Evolutionary conservation across 2,329 filamentous ascomycete genomes (phyloP).

Genomic region (Domatiomyces globalis): DNA sequence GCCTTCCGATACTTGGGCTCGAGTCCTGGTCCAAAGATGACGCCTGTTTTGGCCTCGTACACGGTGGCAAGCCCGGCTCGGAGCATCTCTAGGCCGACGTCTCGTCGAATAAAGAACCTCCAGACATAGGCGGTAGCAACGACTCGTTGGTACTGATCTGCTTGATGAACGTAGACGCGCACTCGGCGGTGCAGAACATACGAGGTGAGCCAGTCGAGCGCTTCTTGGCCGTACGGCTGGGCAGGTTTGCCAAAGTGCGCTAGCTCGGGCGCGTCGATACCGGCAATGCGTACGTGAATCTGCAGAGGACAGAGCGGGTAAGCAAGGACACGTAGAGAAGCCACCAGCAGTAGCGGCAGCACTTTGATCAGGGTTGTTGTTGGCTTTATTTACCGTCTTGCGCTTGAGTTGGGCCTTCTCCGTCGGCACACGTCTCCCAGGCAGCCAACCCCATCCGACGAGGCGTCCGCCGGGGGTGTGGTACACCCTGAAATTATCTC

Average conservation of each 20-base stretch:
- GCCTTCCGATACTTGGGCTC: conserved; percentile 34
- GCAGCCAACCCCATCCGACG: conserved; percentile 85
- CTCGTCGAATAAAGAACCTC: conserved; percentile 50
- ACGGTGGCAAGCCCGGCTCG: conserved; percentile 71
- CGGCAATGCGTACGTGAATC: conserved; percentile 81
- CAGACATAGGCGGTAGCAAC: conserved; percentile 68
- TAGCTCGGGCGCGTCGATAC: conserved; percentile 82
- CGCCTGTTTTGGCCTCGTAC: conserved; percentile 83
- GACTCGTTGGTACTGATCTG: conserved; percentile 84
- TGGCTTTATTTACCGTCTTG: conserved; percentile 51
- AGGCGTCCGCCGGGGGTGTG: conserved; percentile 85
- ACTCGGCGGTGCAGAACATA: conserved; percentile 62
- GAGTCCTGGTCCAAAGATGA: conserved; percentile 67
- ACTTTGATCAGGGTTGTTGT: neutral
- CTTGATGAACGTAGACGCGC: conserved; percentile 65
- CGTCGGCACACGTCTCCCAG: conserved; percentile 53
- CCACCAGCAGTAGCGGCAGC: neutral
- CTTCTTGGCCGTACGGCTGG: conserved; percentile 72
- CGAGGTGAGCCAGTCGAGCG: conserved; percentile 61
- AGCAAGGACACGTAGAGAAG: conserved; percentile 1
- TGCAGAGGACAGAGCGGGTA: neutral
- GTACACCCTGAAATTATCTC: conserved; percentile 86
- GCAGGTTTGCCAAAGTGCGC: conserved; percentile 82
- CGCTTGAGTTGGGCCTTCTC: conserved; percentile 56
- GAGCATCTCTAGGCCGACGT: conserved; percentile 85